Base-by-base conservation (phyloP, 148 eudicot species). In the Rhododendron mucronatum region DNA sequence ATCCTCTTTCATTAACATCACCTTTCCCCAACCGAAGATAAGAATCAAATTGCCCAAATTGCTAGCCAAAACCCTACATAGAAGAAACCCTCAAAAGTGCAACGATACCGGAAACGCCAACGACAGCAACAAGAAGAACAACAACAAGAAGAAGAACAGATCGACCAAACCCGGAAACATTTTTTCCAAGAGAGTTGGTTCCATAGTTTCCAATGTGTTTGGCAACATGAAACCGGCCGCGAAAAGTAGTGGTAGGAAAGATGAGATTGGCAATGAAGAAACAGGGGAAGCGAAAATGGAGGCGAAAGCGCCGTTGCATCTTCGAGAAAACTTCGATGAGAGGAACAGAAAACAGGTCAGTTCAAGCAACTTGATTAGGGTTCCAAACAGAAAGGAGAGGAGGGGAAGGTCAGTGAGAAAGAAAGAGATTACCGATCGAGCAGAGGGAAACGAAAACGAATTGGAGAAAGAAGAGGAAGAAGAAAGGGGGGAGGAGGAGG, bases 21-120 rank as follows among this genome's bases (percentile, higher is more conserved):
- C 37, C 35, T 28, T 37, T 74, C 82, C 61, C 26, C 82, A 26
- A 26, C 82, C 61, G 30, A 80, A 48, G 82, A 48, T 80, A 8
- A 80, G 57, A 80, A 51, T 80, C 35, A 80, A 28, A 16, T 88
- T 90, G 88, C 89, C 90, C 18, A 90, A 90, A 26, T 86, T 88
- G 26, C 78, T 90, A 44, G 81, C 88, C 45, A 90, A 90, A 14
- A 85, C 85, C 82, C 82, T 90, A n/a, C 87, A 65, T 15, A 84
- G 84, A 84, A 90, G 88, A 87, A 86, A 80, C 35, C 75, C 35
- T 26, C 82, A 86, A 47, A 75, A 80, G 48, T 85, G 69, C 57
- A 61, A 41, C 44, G 78, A 79, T 44, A 51, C 45, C 45, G 23
- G 15, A 14, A 16, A 57, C 15, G 83, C 55, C 8, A 59, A 18